Evolutionary conservation across 2,329 filamentous ascomycete genomes (phyloP).

Genomic region (Fusarium proliferatum): DNA sequence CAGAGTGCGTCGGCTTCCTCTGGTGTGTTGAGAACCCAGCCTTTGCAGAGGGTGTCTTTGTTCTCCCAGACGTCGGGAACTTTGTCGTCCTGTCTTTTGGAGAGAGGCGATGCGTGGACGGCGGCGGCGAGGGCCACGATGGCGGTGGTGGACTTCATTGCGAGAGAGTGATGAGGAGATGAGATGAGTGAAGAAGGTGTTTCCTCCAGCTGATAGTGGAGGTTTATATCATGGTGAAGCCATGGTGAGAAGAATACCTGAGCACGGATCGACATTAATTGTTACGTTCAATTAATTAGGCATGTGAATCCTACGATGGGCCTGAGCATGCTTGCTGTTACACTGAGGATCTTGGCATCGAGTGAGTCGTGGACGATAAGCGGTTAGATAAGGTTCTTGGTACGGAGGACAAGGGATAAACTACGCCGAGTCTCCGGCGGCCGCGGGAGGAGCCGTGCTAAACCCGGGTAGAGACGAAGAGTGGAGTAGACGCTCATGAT

Average conservation of each 20-base stretch:
- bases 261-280: neutral
- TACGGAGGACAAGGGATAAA: neutral
- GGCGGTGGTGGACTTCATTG: constrained; percentile 7
- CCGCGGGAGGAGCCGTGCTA: neutral
- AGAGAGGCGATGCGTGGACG: neutral
- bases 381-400: neutral
- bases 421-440: rapidly evolving
- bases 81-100: neutral
- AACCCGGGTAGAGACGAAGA: no score
- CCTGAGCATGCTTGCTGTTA: neutral
- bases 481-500: neutral
- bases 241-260: neutral
- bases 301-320: neutral
- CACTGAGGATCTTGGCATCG: neutral
- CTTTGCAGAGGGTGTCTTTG: constrained; percentile 16
- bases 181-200: neutral
- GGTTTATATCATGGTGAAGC: neutral
- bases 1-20: constrained; percentile 19
- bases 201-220: neutral
- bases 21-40: constrained; percentile 12
- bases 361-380: neutral
- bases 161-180: neutral
- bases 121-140: neutral
- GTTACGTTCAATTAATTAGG: no score
- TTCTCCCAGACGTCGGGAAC: neutral